Evolutionary conservation across 2,329 filamentous ascomycete species (phyloP), one percentile per base, ranked within the genome.

Genomic region (Botrytis byssoidea): DNA sequence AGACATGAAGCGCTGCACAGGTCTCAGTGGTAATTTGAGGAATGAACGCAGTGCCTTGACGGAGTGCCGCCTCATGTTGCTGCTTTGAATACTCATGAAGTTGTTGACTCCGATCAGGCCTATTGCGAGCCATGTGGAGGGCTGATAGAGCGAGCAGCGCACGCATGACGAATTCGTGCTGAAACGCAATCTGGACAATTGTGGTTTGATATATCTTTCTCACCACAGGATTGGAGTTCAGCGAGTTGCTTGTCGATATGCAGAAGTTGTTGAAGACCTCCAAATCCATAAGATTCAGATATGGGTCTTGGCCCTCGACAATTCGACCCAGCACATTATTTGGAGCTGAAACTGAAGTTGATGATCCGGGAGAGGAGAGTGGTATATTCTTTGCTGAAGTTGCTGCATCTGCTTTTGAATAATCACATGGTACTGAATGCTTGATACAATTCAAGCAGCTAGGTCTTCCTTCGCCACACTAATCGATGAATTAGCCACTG

Each of bases 261-360:
- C 82, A 83, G 75, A 82, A 87, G 79, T 87, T 84, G 77, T 87
- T 85, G n/a, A 87, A 80, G 0, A 88, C 81, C 76, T 87, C 85
- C 10, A 87, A 81, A 60, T 87, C 84, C 46, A 63, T 77, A 20
- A 59, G 57, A 63, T 51, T 29, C 42, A 71, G 59, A n/a, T 60
- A 42, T 22, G 60, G 48, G 29, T 66, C 59, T 59, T 60, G 44
- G 32, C 51, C 57, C 20, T 60, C 51, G 29, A 29, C 29, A 35
- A 29, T 37, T 22, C 37, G 51, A 25, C 40, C 29, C 35, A 18
- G 32, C 35, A 37, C n/a, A 44, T 61, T 55, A 14, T 40, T 44
- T 63, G 29, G n/a, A 63, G 20, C 42, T 14, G 44, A 37, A 60
- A 37, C 70, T 48, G 42, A 32, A 40, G 35, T 37, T 61, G 63